phyloP scores from a whole-genome alignment of 495 filamentous ascomycete species.

The Aspergillus avenaceus region DNA sequence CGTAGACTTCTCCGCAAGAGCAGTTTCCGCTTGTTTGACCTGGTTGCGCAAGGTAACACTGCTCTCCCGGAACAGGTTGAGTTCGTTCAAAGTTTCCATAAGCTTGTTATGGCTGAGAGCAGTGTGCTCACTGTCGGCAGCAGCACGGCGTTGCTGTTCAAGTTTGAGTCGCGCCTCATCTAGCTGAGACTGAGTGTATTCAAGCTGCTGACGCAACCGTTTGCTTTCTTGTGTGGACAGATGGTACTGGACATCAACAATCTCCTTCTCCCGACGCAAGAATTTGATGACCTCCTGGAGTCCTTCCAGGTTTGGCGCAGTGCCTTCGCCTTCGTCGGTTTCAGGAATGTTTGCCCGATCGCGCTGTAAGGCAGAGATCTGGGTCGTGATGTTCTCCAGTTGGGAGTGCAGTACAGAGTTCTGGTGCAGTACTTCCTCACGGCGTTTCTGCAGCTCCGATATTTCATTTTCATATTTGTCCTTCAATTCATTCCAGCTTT shows the following conservation, averaged over 20 bases:
- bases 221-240: constrained; percentile 81
- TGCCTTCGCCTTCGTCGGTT: constrained; percentile 33
- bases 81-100: constrained; percentile 87
- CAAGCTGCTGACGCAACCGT: constrained; percentile 81
- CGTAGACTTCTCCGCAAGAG: constrained; percentile 67
- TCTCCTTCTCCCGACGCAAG: constrained; percentile 93
- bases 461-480: constrained; percentile 81
- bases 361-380: constrained; percentile 73
- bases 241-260: constrained; percentile 91
- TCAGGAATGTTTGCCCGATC: constrained; percentile 56
- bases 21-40: constrained; percentile 68
- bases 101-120: constrained; percentile 78
- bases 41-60: constrained; percentile 83
- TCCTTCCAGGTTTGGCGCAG: constrained; percentile 57
- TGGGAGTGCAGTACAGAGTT: constrained; percentile 87
- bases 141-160: constrained; percentile 76
- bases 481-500: constrained; percentile 79
- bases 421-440: constrained; percentile 76
- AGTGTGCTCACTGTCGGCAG: constrained; percentile 65
- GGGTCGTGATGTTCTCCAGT: constrained; percentile 72
- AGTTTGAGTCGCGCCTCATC: constrained; percentile 84
- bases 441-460: constrained; percentile 66
- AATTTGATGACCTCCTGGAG: constrained; percentile 86
- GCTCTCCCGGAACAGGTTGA: constrained; percentile 93
- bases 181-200: constrained; percentile 78